Conservation (phyloP, 2,329 filamentous ascomycete species). For the Diaporthe vexans region DNA sequence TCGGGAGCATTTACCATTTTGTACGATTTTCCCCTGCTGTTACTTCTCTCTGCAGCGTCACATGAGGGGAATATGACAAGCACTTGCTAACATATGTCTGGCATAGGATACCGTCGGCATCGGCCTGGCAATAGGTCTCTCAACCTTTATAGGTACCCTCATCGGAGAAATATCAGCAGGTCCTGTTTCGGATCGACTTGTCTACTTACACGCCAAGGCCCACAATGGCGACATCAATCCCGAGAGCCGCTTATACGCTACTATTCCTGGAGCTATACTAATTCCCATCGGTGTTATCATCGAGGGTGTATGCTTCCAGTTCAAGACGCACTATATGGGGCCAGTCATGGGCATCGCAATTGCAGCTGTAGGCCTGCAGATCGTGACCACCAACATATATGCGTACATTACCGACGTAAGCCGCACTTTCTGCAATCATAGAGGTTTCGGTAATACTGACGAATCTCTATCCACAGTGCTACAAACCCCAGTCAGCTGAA, state of each 20-base stretch:
- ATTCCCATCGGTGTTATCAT: constrained; percentile 44
- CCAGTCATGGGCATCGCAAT: constrained; percentile 42
- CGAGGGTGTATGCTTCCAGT: constrained; percentile 44
- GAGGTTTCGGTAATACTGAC: not conserved
- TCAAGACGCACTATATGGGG: constrained; percentile 41
- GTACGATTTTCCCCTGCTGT: not conserved
- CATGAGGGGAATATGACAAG: not conserved
- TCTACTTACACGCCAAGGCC: not conserved
- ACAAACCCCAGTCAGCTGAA: constrained; percentile 44
- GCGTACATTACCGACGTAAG: constrained; percentile 41
- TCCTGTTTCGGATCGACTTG: constrained; percentile 3
- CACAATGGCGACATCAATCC: constrained; percentile 2
- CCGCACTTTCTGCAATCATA: rapidly evolving
- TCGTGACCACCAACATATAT: constrained; percentile 43
- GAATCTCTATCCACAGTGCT: constrained; percentile 13
- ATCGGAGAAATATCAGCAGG: constrained; percentile 12
- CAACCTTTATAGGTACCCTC: not conserved
- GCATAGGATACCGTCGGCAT: constrained; percentile 6
- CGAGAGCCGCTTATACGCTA: not conserved
- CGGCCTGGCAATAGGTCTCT: constrained; percentile 1
- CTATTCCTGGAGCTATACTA: constrained; percentile 30
- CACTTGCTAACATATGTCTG: not conserved
- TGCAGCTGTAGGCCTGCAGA: constrained; percentile 41
- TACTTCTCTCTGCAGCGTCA: not conserved
- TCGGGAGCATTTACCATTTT: constrained; percentile 7